Percentiles rank a stretch among this genome's conserved stretches.
Evolutionary conservation across 139 green algal genomes (phyloP).

Genomic region (Ettlia oleoabundans): DNA sequence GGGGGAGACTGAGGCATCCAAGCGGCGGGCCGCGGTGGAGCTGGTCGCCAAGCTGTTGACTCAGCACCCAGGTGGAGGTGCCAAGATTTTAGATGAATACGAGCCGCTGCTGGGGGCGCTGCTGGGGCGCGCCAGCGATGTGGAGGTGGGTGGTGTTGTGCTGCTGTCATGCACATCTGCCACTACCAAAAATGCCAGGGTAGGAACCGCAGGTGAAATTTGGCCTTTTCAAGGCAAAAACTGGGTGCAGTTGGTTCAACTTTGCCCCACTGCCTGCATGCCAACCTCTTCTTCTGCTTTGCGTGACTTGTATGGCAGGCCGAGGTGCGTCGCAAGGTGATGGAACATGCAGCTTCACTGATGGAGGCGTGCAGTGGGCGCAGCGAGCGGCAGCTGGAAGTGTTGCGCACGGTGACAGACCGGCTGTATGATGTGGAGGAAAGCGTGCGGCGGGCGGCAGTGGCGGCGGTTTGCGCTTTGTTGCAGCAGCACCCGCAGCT

Average conservation of each 20-base stretch:
- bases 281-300: neutral
- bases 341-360: constrained; percentile 41
- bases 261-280: neutral
- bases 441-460: constrained; percentile 64
- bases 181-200: too few relatives aligned
- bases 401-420: constrained; percentile 5
- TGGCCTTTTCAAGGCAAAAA: neutral
- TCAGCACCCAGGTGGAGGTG: constrained; percentile 27
- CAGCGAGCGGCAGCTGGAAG: neutral
- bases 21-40: constrained; percentile 52
- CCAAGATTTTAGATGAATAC: constrained; percentile 53
- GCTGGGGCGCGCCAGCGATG: constrained; percentile 22
- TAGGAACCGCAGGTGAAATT: too few relatives aligned
- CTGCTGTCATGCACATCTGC: neutral
- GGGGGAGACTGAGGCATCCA: constrained; percentile 50
- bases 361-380: constrained; percentile 1
- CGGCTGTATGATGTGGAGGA: constrained; percentile 78
- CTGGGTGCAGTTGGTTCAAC: neutral
- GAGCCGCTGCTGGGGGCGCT: constrained; percentile 53
- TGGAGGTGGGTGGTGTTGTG: neutral
- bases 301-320: constrained; percentile 30
- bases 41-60: constrained; percentile 68
- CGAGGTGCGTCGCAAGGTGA: constrained; percentile 50
- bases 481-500: constrained; percentile 6
- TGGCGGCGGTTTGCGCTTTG: constrained; percentile 44